Percentiles rank a stretch among this genome's conserved stretches.
These are phyloP conservation scores for Jackrogersella multiformis DNA, from an alignment of 495 filamentous ascomycete species.

Conservation along the genomic window DNA sequence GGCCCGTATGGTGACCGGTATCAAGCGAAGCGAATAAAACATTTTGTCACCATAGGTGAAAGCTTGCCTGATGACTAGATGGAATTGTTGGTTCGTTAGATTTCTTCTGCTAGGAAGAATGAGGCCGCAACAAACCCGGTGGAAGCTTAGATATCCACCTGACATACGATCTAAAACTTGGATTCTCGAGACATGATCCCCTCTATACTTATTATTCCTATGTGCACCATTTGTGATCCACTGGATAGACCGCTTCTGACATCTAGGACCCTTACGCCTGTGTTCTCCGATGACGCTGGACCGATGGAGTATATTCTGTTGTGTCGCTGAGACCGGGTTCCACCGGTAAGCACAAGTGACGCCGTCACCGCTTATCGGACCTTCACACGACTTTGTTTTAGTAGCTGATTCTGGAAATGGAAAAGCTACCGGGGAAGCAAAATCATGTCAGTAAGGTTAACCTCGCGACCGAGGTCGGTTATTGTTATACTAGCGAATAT, in stretches of 20 bases:
- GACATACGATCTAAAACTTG: background rate
- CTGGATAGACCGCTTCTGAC: background rate
- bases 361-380: constrained; percentile 6
- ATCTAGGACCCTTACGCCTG: no score
- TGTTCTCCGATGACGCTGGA: background rate
- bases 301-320: background rate
- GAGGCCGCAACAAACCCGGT: background rate
- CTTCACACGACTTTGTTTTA: background rate
- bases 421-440: background rate
- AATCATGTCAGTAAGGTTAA: background rate
- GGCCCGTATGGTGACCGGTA: background rate
- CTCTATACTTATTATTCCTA: background rate
- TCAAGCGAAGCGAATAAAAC: no score
- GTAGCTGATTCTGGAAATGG: background rate
- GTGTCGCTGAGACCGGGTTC: constrained; percentile 31
- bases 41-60: background rate
- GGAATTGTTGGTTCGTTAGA: background rate
- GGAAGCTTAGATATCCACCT: background rate
- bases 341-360: constrained; percentile 2
- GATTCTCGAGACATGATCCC: background rate
- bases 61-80: background rate
- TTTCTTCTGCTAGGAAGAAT: background rate
- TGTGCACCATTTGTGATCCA: background rate
- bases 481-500: background rate
- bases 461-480: constrained; percentile 2